Evolutionary conservation across 495 filamentous ascomycete species (phyloP), one percentile per base, ranked within the genome.

Genomic region (Penicillium cataractarum): DNA sequence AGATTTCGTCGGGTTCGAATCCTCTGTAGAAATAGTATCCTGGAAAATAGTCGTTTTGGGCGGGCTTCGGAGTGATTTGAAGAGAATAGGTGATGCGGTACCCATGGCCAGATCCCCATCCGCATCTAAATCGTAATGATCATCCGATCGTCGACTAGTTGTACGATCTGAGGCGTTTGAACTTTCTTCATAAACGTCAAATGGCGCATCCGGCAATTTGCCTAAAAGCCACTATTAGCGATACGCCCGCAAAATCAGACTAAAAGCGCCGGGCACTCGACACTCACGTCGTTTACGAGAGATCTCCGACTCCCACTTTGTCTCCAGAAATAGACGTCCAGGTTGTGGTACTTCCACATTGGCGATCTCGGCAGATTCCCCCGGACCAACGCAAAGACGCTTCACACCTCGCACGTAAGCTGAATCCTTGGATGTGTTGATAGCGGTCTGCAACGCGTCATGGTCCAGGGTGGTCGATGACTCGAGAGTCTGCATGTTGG

Each of bases 401-500:
- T 84, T 84, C 13, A 81, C 76, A 22, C 78, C 76, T 19, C 81
- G 79, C 21, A 70, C 44, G 31, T 73, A 69, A 24, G 68, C 66
- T 2, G 70, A 56, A 55, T 74, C 72, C 19, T 64, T 70, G 13
- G 69, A 62, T 12, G 58, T 35, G 55, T 75, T 80, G 58, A 80
- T 77, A n/a, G 75, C 77, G 0, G 69, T 61, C 44, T 65, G 58
- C 22, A 74, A 70, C 39, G 68, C 68, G 15, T 74, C 66, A 17
- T 71, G 32, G 46, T 71, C 68, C 21, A 69, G 55, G 35, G 55
- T 49, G 1, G 67, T 70, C 44, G 74, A 58, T 55, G 74, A 69
- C 42, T 77, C 69, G 57, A 78, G 63, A 31, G 68, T 55, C 57
- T 74, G 73, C 75, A 80, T 80, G 49, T 71, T 75, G 63, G 74